phyloP scores from a whole-genome alignment of 2,329 filamentous ascomycete species.

The Mariannaea elegans region DNA sequence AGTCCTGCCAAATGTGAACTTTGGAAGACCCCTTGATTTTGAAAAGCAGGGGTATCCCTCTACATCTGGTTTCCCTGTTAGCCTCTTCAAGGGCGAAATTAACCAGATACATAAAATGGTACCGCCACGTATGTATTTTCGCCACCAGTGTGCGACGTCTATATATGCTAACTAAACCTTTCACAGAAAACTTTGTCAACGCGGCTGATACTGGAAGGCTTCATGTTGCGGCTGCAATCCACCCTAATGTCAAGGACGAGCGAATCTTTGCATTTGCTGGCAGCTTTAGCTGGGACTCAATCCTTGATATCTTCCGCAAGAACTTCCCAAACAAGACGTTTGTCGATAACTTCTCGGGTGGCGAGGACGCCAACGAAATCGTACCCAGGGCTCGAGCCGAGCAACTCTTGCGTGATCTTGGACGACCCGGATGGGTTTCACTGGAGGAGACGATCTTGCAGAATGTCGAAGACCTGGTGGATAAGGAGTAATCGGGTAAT shows the following conservation, averaged over 20 bases:
- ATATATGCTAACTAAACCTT: neutral
- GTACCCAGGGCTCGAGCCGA: slow-evolving; percentile 26
- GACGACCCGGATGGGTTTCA: slow-evolving; percentile 26
- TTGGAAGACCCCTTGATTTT: slow-evolving; percentile 31
- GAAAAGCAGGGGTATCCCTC: slow-evolving; percentile 27
- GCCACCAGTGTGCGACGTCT: neutral
- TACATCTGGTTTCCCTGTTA: slow-evolving; percentile 26
- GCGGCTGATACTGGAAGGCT: slow-evolving; percentile 58
- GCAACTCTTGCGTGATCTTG: slow-evolving; percentile 26
- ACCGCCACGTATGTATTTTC: slow-evolving; percentile 1
- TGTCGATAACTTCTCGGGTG: slow-evolving; percentile 25
- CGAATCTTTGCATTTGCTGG: slow-evolving; percentile 62
- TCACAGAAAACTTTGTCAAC: slow-evolving; percentile 53
- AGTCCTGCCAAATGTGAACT: slow-evolving; percentile 37
- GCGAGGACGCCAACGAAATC: slow-evolving; percentile 14
- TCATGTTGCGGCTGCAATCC: slow-evolving; percentile 59
- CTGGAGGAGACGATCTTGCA: slow-evolving; percentile 18
- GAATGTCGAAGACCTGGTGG: no score
- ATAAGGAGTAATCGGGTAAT: no score
- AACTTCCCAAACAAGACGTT: slow-evolving; percentile 17
- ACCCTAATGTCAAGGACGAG: slow-evolving; percentile 54
- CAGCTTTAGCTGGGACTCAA: slow-evolving; percentile 54
- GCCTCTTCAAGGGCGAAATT: slow-evolving; percentile 26
- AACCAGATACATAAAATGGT: neutral
- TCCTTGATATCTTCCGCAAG: slow-evolving; percentile 41